A percentile compares a stretch with the other conserved stretches of the same genome.
Conservation (phyloP, 192 early-diverging fungal species). For the Rhizophagus prolifer region DNA sequence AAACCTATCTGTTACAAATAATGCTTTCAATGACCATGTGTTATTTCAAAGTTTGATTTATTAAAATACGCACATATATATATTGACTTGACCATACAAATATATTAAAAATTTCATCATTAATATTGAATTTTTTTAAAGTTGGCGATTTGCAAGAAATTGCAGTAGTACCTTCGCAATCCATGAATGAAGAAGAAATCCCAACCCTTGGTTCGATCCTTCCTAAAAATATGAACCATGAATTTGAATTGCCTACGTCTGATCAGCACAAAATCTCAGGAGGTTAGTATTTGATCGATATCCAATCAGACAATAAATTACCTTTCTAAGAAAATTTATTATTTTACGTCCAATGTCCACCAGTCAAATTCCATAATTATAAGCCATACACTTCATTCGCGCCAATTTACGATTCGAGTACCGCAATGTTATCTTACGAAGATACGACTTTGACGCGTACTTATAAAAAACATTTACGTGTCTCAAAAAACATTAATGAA, state of each 20-base stretch:
- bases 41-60: too few species aligned
- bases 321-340: background rate
- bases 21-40: too few species aligned
- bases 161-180: background rate
- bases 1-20: too few species aligned
- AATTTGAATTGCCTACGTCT: background rate
- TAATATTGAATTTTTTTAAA: background rate
- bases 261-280: background rate
- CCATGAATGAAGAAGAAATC: background rate
- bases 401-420: constrained; percentile 49
- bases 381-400: constrained; percentile 53
- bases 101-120: background rate
- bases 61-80: too few species aligned
- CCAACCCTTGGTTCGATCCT: background rate
- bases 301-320: background rate
- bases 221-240: background rate
- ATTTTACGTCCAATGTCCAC: constrained; percentile 15
- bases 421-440: constrained; percentile 49
- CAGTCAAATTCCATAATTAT: constrained; percentile 52
- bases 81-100: too few species aligned
- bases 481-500: background rate
- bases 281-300: background rate
- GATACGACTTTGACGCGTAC: constrained; percentile 38
- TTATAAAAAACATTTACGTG: background rate
- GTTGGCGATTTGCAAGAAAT: background rate